phyloP scores from a whole-genome alignment of 495 filamentous ascomycete species.

The Xylaria cubensis region DNA sequence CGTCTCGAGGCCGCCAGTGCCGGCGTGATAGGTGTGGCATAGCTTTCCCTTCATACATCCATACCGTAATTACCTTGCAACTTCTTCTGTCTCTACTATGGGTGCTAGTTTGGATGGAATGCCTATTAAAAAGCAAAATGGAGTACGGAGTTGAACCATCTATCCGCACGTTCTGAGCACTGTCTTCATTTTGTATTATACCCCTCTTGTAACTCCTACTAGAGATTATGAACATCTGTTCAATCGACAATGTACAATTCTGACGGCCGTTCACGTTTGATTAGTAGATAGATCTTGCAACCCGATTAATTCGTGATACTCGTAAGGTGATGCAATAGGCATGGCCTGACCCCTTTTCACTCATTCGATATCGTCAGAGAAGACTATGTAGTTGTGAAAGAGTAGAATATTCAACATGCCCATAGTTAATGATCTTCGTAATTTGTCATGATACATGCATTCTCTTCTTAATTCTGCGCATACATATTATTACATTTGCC shows the following conservation, averaged over 20 bases:
- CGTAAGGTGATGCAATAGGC: background rate
- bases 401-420: background rate
- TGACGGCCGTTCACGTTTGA: background rate
- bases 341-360: background rate
- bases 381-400: background rate
- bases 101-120: constrained; percentile 18
- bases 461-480: background rate
- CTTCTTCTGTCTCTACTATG: background rate
- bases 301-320: background rate
- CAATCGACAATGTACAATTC: background rate
- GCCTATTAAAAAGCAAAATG: constrained; percentile 4
- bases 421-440: background rate
- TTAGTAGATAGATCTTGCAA: background rate
- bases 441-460: background rate
- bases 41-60: constrained; percentile 4
- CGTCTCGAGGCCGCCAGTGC: constrained; percentile 63
- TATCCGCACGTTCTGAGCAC: constrained; percentile 17
- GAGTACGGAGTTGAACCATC: constrained; percentile 21
- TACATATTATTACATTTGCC: constrained; percentile 6
- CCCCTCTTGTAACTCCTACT: constrained; percentile 10
- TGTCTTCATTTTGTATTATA: constrained; percentile 27
- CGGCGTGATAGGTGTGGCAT: constrained; percentile 42
- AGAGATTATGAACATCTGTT: background rate
- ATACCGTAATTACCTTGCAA: background rate
- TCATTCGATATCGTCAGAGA: no score